These are phyloP conservation scores for Euphorbia schlechtendalii DNA, from an alignment of 441 rosid species.

Conservation along the genomic window DNA sequence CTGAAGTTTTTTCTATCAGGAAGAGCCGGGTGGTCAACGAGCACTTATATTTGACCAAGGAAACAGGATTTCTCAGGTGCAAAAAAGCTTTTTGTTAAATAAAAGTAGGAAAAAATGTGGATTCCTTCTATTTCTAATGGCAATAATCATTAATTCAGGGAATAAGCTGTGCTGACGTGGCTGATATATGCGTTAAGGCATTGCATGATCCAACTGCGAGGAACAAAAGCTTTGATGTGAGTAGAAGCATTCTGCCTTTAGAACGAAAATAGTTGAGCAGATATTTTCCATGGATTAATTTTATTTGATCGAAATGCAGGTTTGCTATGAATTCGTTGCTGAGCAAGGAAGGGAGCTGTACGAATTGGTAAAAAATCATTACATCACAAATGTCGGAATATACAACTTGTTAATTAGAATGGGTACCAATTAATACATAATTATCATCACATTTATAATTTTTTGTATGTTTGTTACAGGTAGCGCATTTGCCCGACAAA, in stretches of 20 bases:
- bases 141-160: slow-evolving; percentile 38
- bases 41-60: slow-evolving; percentile 96
- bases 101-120: not conserved
- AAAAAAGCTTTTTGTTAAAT: slow-evolving; percentile 5
- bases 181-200: slow-evolving; percentile 92
- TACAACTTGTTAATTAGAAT: not conserved
- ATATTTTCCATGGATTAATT: not conserved
- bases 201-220: slow-evolving; percentile 92
- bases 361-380: slow-evolving; percentile 51
- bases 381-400: not conserved
- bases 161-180: slow-evolving; percentile 93
- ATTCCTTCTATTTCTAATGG: slow-evolving; percentile 2
- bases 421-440: not conserved
- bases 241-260: slow-evolving; percentile 23
- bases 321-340: slow-evolving; percentile 80
- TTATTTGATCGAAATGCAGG: slow-evolving; percentile 37
- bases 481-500: slow-evolving; percentile 95
- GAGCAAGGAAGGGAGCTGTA: slow-evolving; percentile 92
- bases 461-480: slow-evolving; percentile 29
- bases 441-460: too few species aligned
- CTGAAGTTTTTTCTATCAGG: slow-evolving; percentile 39
- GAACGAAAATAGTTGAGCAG: not conserved
- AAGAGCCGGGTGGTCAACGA: slow-evolving; percentile 96
- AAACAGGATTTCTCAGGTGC: slow-evolving; percentile 85
- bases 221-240: slow-evolving; percentile 94